These are phyloP conservation scores for Domatiomyces catenatus DNA, from an alignment of 2,329 filamentous ascomycete species.

Conservation along the genomic window DNA sequence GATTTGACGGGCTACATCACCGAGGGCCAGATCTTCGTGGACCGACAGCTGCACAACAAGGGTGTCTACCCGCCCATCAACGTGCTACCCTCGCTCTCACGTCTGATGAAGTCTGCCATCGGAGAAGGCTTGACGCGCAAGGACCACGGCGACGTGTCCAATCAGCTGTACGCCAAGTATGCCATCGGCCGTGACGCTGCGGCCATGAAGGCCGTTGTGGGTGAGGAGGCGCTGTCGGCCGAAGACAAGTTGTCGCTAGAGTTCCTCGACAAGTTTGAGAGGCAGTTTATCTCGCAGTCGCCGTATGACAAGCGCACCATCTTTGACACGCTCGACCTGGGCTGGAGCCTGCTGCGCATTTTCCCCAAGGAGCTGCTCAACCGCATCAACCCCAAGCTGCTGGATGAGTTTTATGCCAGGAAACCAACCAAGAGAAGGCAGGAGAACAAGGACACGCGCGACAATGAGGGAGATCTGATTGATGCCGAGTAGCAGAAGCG, in stretches of 20 bases:
- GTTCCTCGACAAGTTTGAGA: slow-evolving; percentile 97
- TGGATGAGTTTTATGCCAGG: slow-evolving; percentile 62
- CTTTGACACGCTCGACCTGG: slow-evolving; percentile 84
- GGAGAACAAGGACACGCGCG: slow-evolving; percentile 32
- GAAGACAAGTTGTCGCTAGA: slow-evolving; percentile 97
- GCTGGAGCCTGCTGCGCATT: slow-evolving; percentile 90
- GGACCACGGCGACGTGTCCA: slow-evolving; percentile 96
- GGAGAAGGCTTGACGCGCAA: slow-evolving; percentile 92
- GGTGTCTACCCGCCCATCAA: slow-evolving; percentile 98
- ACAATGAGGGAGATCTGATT: slow-evolving; percentile 20
- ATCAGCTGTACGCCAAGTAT: slow-evolving; percentile 99
- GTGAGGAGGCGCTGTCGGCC: slow-evolving; percentile 85
- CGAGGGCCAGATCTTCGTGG: slow-evolving; percentile 95
- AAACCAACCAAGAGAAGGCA: slow-evolving; percentile 41
- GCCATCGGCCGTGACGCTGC: slow-evolving; percentile 94
- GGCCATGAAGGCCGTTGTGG: slow-evolving; percentile 97
- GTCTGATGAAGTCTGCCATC: slow-evolving; percentile 99
- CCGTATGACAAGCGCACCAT: slow-evolving; percentile 85
- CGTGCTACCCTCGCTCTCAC: slow-evolving; percentile 89
- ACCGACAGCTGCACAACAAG: slow-evolving; percentile 86
- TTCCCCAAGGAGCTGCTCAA: slow-evolving; percentile 98
- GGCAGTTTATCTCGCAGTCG: slow-evolving; percentile 81
- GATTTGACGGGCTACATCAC: slow-evolving; percentile 99
- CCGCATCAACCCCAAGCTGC: slow-evolving; percentile 70
- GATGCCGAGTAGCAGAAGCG: background rate